These are phyloP conservation scores for Fusarium setosum DNA, from an alignment of 2,329 filamentous ascomycete species.

Conservation along the genomic window DNA sequence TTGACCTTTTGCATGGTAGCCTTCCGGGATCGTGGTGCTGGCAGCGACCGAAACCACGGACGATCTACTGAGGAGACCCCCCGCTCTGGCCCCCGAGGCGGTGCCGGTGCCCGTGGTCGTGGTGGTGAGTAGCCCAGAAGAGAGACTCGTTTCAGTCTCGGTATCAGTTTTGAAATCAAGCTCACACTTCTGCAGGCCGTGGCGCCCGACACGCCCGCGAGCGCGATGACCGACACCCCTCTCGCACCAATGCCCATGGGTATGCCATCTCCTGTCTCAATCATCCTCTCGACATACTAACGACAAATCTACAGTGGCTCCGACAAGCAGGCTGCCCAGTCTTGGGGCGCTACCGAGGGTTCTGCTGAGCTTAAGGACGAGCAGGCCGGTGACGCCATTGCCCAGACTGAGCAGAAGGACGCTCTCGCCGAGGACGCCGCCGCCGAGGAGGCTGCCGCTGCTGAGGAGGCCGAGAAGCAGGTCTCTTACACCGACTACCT, in stretches of 20 bases:
- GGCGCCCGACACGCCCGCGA: conserved; percentile 64
- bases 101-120: conserved; percentile 71
- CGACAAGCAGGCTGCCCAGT: conserved; percentile 88
- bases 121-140: conserved; percentile 58
- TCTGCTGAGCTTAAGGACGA: conserved; percentile 90
- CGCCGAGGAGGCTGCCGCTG: conserved; percentile 57
- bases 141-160: too few species aligned
- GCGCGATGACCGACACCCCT: conserved; percentile 67
- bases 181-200: conserved; percentile 55
- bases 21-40: conserved; percentile 89
- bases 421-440: conserved; percentile 63
- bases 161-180: neutral
- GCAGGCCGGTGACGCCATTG: conserved; percentile 89
- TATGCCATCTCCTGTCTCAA: conserved; percentile 48
- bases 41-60: conserved; percentile 83
- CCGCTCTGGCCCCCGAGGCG: conserved; percentile 67
- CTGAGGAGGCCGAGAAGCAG: conserved; percentile 78
- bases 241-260: conserved; percentile 54
- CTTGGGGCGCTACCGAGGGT: conserved; percentile 88
- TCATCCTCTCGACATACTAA: conserved; percentile 23
- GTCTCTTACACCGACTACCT: conserved; percentile 93
- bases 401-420: conserved; percentile 85
- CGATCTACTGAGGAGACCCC: conserved; percentile 79
- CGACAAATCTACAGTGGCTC: conserved; percentile 68
- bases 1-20: conserved; percentile 61